These are phyloP conservation scores for Dacryopinax spathularia DNA, from an alignment of 768 basidiomycete species.

Conservation along the genomic window DNA sequence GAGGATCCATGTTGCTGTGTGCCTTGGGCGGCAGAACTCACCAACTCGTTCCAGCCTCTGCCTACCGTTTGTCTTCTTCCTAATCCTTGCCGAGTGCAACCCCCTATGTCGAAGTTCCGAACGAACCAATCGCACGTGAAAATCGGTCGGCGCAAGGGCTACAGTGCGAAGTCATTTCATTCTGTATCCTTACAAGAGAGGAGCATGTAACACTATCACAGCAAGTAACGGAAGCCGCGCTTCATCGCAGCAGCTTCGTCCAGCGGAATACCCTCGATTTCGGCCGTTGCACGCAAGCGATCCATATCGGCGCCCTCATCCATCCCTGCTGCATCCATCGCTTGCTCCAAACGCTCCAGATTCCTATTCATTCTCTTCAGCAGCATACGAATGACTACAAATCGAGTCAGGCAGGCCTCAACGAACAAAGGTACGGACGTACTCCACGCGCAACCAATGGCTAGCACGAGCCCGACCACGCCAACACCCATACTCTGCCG, in stretches of 20 bases:
- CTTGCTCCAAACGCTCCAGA: slow-evolving; percentile 26
- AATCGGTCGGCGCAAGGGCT: too few relatives aligned
- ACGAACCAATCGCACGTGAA: too few relatives aligned
- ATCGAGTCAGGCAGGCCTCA: not conserved
- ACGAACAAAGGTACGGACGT: slow-evolving; percentile 7
- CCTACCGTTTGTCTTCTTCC: too few relatives aligned
- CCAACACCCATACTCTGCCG: slow-evolving; percentile 1
- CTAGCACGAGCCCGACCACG: slow-evolving; percentile 10
- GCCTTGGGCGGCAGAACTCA: too few relatives aligned
- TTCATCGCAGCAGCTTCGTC: slow-evolving; percentile 44
- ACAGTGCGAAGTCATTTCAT: too few relatives aligned
- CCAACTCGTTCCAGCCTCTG: too few relatives aligned
- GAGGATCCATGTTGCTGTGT: too few relatives aligned
- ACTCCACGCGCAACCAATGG: slow-evolving; percentile 25
- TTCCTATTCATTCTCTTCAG: slow-evolving; percentile 39
- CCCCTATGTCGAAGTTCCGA: too few relatives aligned
- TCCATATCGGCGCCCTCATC: slow-evolving; percentile 33
- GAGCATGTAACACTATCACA: too few relatives aligned
- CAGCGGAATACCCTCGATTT: slow-evolving; percentile 43
- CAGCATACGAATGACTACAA: slow-evolving; percentile 31
- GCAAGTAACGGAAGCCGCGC: slow-evolving; percentile 45
- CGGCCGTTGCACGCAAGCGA: slow-evolving; percentile 44
- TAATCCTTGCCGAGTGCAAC: too few relatives aligned
- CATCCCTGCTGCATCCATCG: slow-evolving; percentile 29
- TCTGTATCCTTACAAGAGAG: too few relatives aligned